phyloP scores from a whole-genome alignment of 139 green algal genomes.

The Tetratostichococcus sp. region DNA sequence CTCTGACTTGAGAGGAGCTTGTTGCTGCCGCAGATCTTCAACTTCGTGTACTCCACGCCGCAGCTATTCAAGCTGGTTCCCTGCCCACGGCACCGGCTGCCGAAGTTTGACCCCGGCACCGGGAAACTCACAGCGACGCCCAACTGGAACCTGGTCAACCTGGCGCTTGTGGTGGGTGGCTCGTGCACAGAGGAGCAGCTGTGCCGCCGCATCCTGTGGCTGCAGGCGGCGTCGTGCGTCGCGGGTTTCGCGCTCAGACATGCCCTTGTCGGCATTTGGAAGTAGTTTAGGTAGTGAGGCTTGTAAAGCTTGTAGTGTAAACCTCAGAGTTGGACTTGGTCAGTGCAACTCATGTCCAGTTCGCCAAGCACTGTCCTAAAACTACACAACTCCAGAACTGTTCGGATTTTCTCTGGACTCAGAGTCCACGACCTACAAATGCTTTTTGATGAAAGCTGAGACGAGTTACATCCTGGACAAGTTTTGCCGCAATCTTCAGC shows the following conservation, averaged over 20 bases:
- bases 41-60: conserved; percentile 95
- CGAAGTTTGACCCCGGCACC: conserved; percentile 76
- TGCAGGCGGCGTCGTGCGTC: conserved; percentile 74
- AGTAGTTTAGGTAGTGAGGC: too few species aligned
- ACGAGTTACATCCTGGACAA: too few species aligned
- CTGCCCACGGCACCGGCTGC: conserved; percentile 91
- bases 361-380: too few species aligned
- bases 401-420: too few species aligned
- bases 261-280: conserved; percentile 62
- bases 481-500: too few species aligned
- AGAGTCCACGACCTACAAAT: too few species aligned
- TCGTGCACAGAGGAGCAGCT: conserved; percentile 75
- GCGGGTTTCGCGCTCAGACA: conserved; percentile 55
- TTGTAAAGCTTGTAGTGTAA: too few species aligned
- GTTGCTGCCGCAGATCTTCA: conserved; percentile 90
- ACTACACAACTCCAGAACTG: too few species aligned
- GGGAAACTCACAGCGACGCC: conserved; percentile 68
- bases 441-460: too few species aligned
- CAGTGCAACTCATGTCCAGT: too few species aligned
- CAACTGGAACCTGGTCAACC: conserved; percentile 96
- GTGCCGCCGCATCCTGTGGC: conserved; percentile 75
- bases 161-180: conserved; percentile 80
- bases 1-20: too few species aligned
- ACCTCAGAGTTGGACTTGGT: too few species aligned
- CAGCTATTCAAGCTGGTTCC: conserved; percentile 96